Base-by-base conservation (phyloP, 352 stramenopile species). In the Phytophthora pini region DNA sequence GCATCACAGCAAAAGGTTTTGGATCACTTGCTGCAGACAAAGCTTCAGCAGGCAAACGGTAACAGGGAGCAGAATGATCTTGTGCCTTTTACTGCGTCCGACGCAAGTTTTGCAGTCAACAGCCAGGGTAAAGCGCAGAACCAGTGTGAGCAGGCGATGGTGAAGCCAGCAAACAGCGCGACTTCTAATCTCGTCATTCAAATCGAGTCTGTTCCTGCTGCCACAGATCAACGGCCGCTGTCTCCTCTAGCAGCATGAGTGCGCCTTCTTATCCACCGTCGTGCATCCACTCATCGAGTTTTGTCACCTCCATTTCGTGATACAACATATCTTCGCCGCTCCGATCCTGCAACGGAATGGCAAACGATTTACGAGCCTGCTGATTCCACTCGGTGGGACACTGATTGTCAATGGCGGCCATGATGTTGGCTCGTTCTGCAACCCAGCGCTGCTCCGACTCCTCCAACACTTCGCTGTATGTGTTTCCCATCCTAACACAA, bases 351-450 rank as follows among this genome's bases (percentile, higher is more conserved):
- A 84, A 53, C 9, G 69, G 67, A 6, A 88, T 76, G 7, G 76
- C 76, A 43, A 85, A 88, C 31, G 61, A 61, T 34, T 76, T 70
- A 38, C 79, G 69, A 15, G 68, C 62, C 2, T 45, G 55, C 50
- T 79, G 58, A 61, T 80, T 85, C 38, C 59, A 71, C 9, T 72
- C 67, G 0, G 50, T 36, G 7, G 67, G 64, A 27, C 69, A 80
- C 48, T 85, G 76, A 26, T 86, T 82, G 48, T 88, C 76, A 57
- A 86, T 85, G 3, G 76, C 77, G 11, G 72, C 27, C 79, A 90
- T 90, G 61, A 90, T 86, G 31, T 90, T 88, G 13, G 82, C 79
- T 22, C 79, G 75, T 56, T 88, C 82, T 4, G 82, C 81, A 12
- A 87, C 71, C 79, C 81, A 90, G 12, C 78, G 70, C 46, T 90